These are phyloP conservation scores for Steccherinum ochraceum DNA, from an alignment of 768 basidiomycete species.

Conservation along the genomic window DNA sequence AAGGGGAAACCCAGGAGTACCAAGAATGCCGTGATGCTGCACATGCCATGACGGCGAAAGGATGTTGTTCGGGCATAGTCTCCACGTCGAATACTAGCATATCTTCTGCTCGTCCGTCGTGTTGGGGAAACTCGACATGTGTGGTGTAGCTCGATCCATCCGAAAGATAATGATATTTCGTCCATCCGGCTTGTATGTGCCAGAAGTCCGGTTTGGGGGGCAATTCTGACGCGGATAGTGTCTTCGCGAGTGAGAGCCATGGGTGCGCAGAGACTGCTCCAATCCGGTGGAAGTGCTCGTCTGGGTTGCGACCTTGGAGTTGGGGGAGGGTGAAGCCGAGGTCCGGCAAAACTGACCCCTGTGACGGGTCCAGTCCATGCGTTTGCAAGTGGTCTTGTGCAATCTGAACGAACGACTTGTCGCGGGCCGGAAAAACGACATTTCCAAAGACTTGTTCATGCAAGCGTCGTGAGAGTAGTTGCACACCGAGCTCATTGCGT, in stretches of 20 bases:
- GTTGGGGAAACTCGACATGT: slow-evolving; percentile 59
- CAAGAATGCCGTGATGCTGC: slow-evolving; percentile 80
- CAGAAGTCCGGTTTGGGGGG: slow-evolving; percentile 58
- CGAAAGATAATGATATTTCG: slow-evolving; percentile 61
- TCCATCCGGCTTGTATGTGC: slow-evolving; percentile 77
- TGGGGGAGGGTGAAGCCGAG: slow-evolving; percentile 76
- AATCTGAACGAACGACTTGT: slow-evolving; percentile 59
- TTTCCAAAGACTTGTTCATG: slow-evolving; percentile 81
- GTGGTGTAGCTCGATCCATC: slow-evolving; percentile 80
- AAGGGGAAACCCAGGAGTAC: slow-evolving; percentile 97
- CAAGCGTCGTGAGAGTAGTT: slow-evolving; percentile 77
- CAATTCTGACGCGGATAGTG: slow-evolving; percentile 44
- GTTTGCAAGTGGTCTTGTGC: slow-evolving; percentile 73
- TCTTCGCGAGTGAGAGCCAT: slow-evolving; percentile 64
- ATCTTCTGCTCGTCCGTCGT: slow-evolving; percentile 57
- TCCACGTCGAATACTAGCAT: slow-evolving; percentile 92
- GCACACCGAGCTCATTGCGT: slow-evolving; percentile 89
- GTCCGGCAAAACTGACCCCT: slow-evolving; percentile 77
- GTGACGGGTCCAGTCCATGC: slow-evolving; percentile 76
- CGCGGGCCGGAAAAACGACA: slow-evolving; percentile 55
- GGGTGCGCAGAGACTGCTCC: slow-evolving; percentile 67
- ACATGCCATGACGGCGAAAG: slow-evolving; percentile 83
- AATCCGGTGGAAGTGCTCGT: slow-evolving; percentile 85
- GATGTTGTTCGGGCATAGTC: slow-evolving; percentile 77
- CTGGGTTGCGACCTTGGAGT: slow-evolving; percentile 73